Evolutionary conservation across 1,284 basidiomycete species (phyloP).

Genomic region (Sanghuangporus baumii): DNA sequence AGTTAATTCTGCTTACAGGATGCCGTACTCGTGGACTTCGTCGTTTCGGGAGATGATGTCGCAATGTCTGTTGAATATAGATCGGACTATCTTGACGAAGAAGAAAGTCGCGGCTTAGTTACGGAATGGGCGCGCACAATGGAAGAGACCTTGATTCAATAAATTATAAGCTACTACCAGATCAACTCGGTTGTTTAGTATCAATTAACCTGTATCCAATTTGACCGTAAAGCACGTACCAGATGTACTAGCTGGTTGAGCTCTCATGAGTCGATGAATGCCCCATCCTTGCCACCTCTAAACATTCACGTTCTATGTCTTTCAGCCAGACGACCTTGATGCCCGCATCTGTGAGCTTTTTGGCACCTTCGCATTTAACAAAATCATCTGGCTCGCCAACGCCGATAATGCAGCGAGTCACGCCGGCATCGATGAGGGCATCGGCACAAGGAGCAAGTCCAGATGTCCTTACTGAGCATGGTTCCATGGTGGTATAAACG

Average conservation of each 20-base stretch:
- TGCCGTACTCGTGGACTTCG: constrained; percentile 40
- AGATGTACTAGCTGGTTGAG: background rate
- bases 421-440: constrained; percentile 69
- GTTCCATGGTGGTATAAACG: constrained; percentile 96
- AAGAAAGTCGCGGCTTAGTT: constrained; percentile 24
- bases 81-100: constrained; percentile 27
- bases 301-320: constrained; percentile 70
- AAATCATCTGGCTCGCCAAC: constrained; percentile 94
- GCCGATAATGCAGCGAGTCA: constrained; percentile 83
- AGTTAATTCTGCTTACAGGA: constrained; percentile 30
- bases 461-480: constrained; percentile 87
- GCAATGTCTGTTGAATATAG: constrained; percentile 38
- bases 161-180: background rate
- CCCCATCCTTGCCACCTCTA: constrained; percentile 57
- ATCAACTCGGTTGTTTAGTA: background rate
- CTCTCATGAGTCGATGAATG: background rate
- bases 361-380: constrained; percentile 87
- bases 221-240: background rate
- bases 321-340: constrained; percentile 73
- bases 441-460: constrained; percentile 86
- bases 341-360: constrained; percentile 67
- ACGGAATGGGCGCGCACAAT: constrained; percentile 27
- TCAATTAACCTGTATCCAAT: background rate
- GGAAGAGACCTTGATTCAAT: constrained; percentile 3
- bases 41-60: constrained; percentile 30